Percentiles rank a stretch among this genome's conserved stretches.
Evolutionary conservation across 2,329 filamentous ascomycete genomes (phyloP).

Genomic region (Penicillium sp.): DNA sequence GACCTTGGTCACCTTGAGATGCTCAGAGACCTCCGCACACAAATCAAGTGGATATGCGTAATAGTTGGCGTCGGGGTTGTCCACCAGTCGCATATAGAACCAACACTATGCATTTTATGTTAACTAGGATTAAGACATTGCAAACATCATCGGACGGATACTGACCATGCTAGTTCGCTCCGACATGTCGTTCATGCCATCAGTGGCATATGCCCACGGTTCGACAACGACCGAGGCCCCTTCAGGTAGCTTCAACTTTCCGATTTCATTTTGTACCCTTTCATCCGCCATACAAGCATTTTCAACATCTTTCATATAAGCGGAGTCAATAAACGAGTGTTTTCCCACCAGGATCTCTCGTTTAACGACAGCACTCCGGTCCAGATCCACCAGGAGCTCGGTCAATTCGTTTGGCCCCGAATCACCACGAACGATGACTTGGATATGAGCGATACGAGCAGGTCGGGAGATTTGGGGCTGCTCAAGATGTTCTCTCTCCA

Average conservation of each 20-base stretch:
- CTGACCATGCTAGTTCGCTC: conserved; percentile 52
- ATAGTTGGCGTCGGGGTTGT: conserved; percentile 54
- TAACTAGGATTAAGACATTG: not conserved
- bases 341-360: conserved; percentile 25
- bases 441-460: conserved; percentile 43
- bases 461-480: conserved; percentile 24
- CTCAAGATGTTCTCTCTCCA: conserved; percentile 46
- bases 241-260: conserved; percentile 45
- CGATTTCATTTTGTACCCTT: conserved; percentile 44
- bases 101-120: conserved; percentile 1
- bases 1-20: conserved; percentile 52
- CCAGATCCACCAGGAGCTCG: conserved; percentile 28
- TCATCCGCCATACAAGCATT: conserved; percentile 48
- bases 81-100: conserved; percentile 41
- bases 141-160: not conserved
- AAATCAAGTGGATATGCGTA: conserved; percentile 60
- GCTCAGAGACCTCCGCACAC: conserved; percentile 53
- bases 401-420: conserved; percentile 19
- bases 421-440: conserved; percentile 25
- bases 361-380: conserved; percentile 11
- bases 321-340: conserved; percentile 35
- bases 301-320: conserved; percentile 52
- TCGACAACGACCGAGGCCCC: conserved; percentile 51
- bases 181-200: conserved; percentile 53
- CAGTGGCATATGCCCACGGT: conserved; percentile 54